phyloP scores from a whole-genome alignment of 768 basidiomycete species.

The Grammothele lineata region DNA sequence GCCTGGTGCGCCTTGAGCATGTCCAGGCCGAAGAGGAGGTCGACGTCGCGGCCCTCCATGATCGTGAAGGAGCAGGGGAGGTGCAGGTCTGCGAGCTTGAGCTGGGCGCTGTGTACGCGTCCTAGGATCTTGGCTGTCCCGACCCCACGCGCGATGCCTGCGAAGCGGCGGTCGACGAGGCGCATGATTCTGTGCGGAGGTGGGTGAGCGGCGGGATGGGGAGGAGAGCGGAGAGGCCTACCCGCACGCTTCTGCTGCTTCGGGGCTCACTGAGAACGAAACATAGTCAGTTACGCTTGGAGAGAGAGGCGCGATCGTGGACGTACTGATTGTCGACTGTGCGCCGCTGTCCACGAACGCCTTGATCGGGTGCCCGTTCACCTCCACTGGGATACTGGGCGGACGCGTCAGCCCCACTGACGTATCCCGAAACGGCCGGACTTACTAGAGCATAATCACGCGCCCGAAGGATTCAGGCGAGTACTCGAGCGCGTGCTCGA shows the following conservation, averaged over 20 bases:
- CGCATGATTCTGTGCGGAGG: slow-evolving; percentile 73
- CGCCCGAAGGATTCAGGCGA: slow-evolving; percentile 90
- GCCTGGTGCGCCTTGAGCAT: slow-evolving; percentile 99
- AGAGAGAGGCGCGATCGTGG: neutral
- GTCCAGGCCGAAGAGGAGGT: slow-evolving; percentile 96
- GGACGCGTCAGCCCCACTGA: too few species aligned
- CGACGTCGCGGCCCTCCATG: slow-evolving; percentile 94
- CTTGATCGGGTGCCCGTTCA: slow-evolving; percentile 86
- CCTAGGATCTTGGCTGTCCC: slow-evolving; percentile 94
- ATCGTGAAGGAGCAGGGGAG: slow-evolving; percentile 92
- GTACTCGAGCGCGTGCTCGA: slow-evolving; percentile 92
- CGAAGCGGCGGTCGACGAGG: slow-evolving; percentile 79
- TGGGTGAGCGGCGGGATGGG: neutral
- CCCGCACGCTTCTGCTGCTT: slow-evolving; percentile 90
- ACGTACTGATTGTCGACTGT: slow-evolving; percentile 91
- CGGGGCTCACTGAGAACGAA: slow-evolving; percentile 70
- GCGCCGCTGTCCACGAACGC: slow-evolving; percentile 99
- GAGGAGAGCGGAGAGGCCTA: slow-evolving; percentile 29
- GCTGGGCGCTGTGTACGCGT: slow-evolving; percentile 87
- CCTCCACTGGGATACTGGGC: slow-evolving; percentile 82
- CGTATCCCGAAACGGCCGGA: slow-evolving; percentile 23
- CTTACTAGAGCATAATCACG: slow-evolving; percentile 96
- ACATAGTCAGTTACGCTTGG: neutral
- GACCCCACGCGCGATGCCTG: slow-evolving; percentile 89
- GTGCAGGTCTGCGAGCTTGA: slow-evolving; percentile 80